Evolutionary conservation across 2,329 filamentous ascomycete genomes (phyloP).

Genomic region (Didymella exigua): DNA sequence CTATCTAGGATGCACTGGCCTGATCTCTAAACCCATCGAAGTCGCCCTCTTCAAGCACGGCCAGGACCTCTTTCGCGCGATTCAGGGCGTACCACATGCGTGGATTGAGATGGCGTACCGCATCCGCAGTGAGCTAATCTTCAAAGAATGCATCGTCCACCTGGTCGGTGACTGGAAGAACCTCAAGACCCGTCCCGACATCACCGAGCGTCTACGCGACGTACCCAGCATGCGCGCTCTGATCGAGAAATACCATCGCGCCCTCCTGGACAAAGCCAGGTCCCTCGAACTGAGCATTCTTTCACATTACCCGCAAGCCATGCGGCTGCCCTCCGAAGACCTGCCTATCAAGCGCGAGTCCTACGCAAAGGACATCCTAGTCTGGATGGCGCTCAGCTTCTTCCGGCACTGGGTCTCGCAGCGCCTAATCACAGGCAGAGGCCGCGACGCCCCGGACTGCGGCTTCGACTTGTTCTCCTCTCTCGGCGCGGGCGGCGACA

Average conservation of each 20-base stretch:
- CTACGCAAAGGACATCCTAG: conserved; percentile 57
- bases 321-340: conserved; percentile 32
- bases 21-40: conserved; percentile 55
- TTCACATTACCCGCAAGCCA: conserved; percentile 35
- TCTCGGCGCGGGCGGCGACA: conserved; percentile 49
- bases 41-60: conserved; percentile 55
- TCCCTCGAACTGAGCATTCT: conserved; percentile 36
- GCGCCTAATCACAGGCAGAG: conserved; percentile 48
- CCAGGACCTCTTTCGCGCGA: conserved; percentile 53
- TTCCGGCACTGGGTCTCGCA: conserved; percentile 57
- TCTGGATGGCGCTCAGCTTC: conserved; percentile 57
- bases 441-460: conserved; percentile 50
- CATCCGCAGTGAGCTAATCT: conserved; percentile 54
- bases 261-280: conserved; percentile 33
- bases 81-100: conserved; percentile 49
- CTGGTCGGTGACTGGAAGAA: conserved; percentile 50
- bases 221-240: conserved; percentile 34
- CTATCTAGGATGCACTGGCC: conserved; percentile 51
- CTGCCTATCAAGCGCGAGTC: conserved; percentile 49
- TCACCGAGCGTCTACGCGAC: conserved; percentile 24
- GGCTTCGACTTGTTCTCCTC: conserved; percentile 54
- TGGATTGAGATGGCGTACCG: conserved; percentile 56
- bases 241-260: conserved; percentile 39
- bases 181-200: conserved; percentile 9
- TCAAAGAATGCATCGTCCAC: conserved; percentile 54